These are phyloP conservation scores for Corynespora cassiicola DNA, from an alignment of 2,329 filamentous ascomycete species.

Conservation along the genomic window DNA sequence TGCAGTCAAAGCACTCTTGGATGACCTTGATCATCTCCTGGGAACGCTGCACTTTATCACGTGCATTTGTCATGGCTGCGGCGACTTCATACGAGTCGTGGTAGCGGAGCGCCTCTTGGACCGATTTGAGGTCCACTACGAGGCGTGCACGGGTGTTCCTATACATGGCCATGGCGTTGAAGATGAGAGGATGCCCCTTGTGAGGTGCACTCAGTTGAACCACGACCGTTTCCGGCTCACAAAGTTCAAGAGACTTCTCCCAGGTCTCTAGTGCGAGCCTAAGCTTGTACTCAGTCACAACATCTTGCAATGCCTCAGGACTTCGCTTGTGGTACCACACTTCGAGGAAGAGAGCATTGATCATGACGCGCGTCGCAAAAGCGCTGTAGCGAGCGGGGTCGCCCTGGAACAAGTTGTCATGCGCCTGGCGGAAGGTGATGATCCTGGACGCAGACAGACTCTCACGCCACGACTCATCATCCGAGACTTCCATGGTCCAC, in stretches of 20 bases:
- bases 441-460: constrained; percentile 73
- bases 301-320: constrained; percentile 95
- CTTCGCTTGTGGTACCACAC: constrained; percentile 99
- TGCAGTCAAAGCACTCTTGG: constrained; percentile 95
- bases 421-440: constrained; percentile 90
- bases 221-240: constrained; percentile 86
- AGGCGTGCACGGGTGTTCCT: constrained; percentile 91
- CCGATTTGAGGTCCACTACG: constrained; percentile 92
- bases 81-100: constrained; percentile 98
- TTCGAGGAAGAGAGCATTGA: constrained; percentile 96
- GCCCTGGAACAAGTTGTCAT: constrained; percentile 94
- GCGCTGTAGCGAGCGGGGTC: constrained; percentile 91
- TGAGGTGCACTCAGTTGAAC: constrained; percentile 93
- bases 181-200: constrained; percentile 93
- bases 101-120: constrained; percentile 95
- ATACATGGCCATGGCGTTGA: constrained; percentile 98
- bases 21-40: constrained; percentile 99
- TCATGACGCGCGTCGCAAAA: constrained; percentile 97
- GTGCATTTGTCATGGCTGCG: constrained; percentile 92
- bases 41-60: constrained; percentile 92
- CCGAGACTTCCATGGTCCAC: constrained; percentile 84
- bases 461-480: constrained; percentile 86
- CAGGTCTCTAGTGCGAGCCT: constrained; percentile 96
- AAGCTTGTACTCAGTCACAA: constrained; percentile 98
- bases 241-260: constrained; percentile 94